phyloP scores from a whole-genome alignment of 1,284 basidiomycete genomes.

The Trametes versicolor region DNA sequence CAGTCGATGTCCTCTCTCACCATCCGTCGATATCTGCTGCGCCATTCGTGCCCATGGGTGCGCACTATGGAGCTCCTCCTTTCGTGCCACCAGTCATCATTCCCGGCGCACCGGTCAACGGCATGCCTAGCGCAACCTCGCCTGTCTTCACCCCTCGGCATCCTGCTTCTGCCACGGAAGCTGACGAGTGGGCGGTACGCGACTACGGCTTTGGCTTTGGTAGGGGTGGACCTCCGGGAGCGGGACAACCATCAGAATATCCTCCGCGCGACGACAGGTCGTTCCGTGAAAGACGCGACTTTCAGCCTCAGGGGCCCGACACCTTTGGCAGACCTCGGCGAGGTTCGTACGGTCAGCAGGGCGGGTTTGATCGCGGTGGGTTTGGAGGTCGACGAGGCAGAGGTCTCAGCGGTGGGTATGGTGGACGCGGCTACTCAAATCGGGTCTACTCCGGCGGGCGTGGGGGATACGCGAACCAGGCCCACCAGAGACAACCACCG shows the following conservation, averaged over 20 bases:
- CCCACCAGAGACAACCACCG: conserved; percentile 39
- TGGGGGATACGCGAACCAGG: conserved; percentile 43
- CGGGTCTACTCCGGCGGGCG: conserved; percentile 35
- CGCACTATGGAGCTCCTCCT: conserved; percentile 20
- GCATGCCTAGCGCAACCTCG: conserved; percentile 26
- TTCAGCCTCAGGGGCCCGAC: conserved; percentile 32
- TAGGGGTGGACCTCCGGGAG: conserved; percentile 23
- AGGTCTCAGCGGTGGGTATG: conserved; percentile 45
- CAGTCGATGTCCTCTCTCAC: neutral
- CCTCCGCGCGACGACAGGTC: conserved; percentile 27
- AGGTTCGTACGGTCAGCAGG: conserved; percentile 41
- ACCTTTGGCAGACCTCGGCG: conserved; percentile 39
- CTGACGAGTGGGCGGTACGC: conserved; percentile 63
- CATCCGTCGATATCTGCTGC: conserved; percentile 23
- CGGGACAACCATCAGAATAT: conserved; percentile 6
- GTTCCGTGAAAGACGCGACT: conserved; percentile 32
- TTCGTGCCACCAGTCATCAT: conserved; percentile 29
- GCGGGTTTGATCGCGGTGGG: conserved; percentile 42
- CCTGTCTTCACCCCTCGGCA: conserved; percentile 31
- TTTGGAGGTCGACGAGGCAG: conserved; percentile 45
- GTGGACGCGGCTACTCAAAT: conserved; percentile 45
- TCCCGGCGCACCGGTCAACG: conserved; percentile 24
- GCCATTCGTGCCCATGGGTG: conserved; percentile 18
- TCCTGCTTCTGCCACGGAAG: conserved; percentile 27
- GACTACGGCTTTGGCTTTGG: conserved; percentile 56